Conservation (phyloP, 2,329 filamentous ascomycete species). For the Pyrenochaeta sp. region DNA sequence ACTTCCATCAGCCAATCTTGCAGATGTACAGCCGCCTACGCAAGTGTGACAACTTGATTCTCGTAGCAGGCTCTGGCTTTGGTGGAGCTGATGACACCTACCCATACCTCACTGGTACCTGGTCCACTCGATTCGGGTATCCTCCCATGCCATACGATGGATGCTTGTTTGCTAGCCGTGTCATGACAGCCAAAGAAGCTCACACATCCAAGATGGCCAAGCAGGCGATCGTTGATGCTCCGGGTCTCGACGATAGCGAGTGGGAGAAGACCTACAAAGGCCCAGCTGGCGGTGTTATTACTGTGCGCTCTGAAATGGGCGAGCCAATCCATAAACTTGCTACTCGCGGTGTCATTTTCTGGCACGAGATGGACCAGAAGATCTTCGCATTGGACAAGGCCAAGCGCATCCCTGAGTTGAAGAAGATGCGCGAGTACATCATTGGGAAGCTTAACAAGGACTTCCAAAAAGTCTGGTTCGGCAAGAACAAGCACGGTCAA, state of each 20-base stretch:
- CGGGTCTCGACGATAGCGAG: constrained; percentile 52
- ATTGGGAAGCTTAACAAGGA: constrained; percentile 57
- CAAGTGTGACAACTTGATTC: constrained; percentile 55
- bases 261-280: constrained; percentile 65
- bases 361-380: constrained; percentile 98
- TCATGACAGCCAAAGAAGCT: constrained; percentile 58
- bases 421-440: constrained; percentile 55
- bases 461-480: constrained; percentile 60
- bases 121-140: constrained; percentile 53
- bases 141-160: constrained; percentile 59
- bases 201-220: constrained; percentile 55
- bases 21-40: constrained; percentile 56
- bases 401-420: constrained; percentile 52
- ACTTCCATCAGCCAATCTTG: constrained; percentile 59
- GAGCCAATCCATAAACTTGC: constrained; percentile 99
- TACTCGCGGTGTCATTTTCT: constrained; percentile 93
- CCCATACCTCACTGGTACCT: constrained; percentile 56
- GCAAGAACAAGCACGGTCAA: constrained; percentile 51
- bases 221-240: constrained; percentile 53
- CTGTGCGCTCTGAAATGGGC: constrained; percentile 97
- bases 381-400: constrained; percentile 97
- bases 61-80: constrained; percentile 58
- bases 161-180: constrained; percentile 55
- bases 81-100: constrained; percentile 57
- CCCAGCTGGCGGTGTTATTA: constrained; percentile 90